Evolutionary conservation across 139 green algal genomes (phyloP).

Genomic region (Bryopsis sp.): DNA sequence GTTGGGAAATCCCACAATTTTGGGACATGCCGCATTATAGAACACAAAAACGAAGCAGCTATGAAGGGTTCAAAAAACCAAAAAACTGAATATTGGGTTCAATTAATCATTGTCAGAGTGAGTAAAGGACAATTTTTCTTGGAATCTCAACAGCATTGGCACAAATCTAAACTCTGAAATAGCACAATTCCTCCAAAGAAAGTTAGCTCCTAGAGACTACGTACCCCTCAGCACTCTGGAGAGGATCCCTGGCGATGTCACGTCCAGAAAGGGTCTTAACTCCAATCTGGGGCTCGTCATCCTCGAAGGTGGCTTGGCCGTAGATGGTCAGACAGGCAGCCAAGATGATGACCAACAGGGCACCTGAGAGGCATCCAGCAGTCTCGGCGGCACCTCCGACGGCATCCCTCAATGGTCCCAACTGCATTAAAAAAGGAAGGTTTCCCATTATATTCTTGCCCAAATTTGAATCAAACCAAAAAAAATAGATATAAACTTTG

Average conservation of each 20-base stretch:
- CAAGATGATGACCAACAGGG: slow-evolving; percentile 88
- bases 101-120: background rate
- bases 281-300: slow-evolving; percentile 40
- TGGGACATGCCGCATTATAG: no score
- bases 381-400: slow-evolving; percentile 70
- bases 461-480: no score
- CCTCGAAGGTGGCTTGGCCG: slow-evolving; percentile 82
- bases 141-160: no score
- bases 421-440: slow-evolving; percentile 37
- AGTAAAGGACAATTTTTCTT: no score
- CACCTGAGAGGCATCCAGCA: slow-evolving; percentile 73
- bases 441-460: no score
- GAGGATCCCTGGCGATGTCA: slow-evolving; percentile 56
- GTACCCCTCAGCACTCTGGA: slow-evolving; percentile 65
- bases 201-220: no score
- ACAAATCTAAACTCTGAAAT: background rate
- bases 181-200: no score
- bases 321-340: slow-evolving; percentile 85
- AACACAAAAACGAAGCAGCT: no score
- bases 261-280: slow-evolving; percentile 93
- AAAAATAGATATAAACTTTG: no score
- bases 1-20: no score
- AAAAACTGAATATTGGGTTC: slow-evolving; percentile 4
- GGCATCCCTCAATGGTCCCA: slow-evolving; percentile 78
- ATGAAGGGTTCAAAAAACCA: no score